Evolutionary conservation across 306 rosid genomes (phyloP).

Genomic region (Fragaria ananassa): DNA sequence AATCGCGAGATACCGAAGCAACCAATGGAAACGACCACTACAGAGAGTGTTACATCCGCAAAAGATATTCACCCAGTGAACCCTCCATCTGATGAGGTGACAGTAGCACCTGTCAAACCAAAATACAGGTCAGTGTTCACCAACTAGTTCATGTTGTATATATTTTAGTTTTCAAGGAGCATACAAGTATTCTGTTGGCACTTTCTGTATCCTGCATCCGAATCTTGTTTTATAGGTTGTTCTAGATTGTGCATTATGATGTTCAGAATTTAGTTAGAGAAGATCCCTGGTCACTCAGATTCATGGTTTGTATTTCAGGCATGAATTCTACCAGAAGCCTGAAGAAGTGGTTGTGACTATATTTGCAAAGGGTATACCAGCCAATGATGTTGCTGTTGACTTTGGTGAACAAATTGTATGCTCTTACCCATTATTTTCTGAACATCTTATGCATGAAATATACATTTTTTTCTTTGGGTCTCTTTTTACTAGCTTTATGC

Average conservation of each 20-base stretch:
- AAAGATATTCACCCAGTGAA: conserved; percentile 35
- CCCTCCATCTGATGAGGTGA: conserved; percentile 23
- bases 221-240: neutral
- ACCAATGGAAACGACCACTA: conserved; percentile 29
- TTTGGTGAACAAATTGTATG: conserved; percentile 93
- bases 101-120: conserved; percentile 47
- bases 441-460: neutral
- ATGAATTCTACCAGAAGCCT: conserved; percentile 74
- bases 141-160: neutral
- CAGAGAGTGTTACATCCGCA: conserved; percentile 21
- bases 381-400: conserved; percentile 47
- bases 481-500: conserved; percentile 2
- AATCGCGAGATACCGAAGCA: conserved; percentile 25
- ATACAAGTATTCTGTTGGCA: neutral
- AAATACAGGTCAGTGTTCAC: conserved; percentile 56
- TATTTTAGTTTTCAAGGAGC: conserved; percentile 1
- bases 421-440: conserved; percentile 23
- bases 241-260: neutral
- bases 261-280: neutral
- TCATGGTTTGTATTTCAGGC: conserved; percentile 41
- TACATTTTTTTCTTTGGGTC: neutral
- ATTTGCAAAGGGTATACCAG: conserved; percentile 73
- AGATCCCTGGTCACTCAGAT: conserved; percentile 7
- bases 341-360: conserved; percentile 73
- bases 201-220: neutral